Evolutionary conservation across 2,329 filamentous ascomycete species (phyloP), one percentile per base, ranked within the genome.

Genomic region (Hortaea sp.): DNA sequence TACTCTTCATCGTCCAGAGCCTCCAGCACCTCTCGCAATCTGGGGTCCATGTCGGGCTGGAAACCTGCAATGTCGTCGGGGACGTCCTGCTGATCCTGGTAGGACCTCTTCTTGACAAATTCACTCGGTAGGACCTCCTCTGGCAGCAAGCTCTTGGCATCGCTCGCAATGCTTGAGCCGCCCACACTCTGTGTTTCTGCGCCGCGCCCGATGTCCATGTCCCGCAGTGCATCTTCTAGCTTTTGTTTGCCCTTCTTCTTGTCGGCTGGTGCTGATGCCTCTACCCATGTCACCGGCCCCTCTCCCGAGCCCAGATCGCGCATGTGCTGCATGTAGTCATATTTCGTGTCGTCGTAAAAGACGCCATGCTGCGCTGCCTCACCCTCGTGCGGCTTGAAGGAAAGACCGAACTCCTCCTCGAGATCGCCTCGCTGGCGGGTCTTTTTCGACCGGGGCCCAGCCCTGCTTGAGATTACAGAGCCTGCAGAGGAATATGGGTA

Each of bases 291-390:
- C 29, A 84, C 79, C 46, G 88, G 83, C 9, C 85, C 85, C 5
- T 66, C 68, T 5, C 77, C 69, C 2, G 62, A 61, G 3, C 73
- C 87, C 39, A 98, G 71, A 58, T 97, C 92, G 46, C 88, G 84
- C 75, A 98, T 73, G 68, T 98, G 92, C 67, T 98, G 92, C 92
- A 98, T 98, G 70, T 98, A 98, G 68, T 98, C 92, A 69, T 98
- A 98, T 61, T 87, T 79, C 53, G 86, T 84, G 68, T 98, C 92
- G 67, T 98, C 94, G 66, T 77, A 98, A 73, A 85, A 98, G 53
- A 98, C 79, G 53, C 92, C 92, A 67, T 95, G 81, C 64, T 85
- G 86, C 55, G 94, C 92, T 6, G 94, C 92, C 69, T 98, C 89
- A 58, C 94, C 94, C 68, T 98, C 92, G 65, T 98, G 97, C 47